Evolutionary conservation across 176 grass and related monocot species (phyloP), one percentile per base, ranked within the genome.

Genomic region (Juncus inflexus): DNA sequence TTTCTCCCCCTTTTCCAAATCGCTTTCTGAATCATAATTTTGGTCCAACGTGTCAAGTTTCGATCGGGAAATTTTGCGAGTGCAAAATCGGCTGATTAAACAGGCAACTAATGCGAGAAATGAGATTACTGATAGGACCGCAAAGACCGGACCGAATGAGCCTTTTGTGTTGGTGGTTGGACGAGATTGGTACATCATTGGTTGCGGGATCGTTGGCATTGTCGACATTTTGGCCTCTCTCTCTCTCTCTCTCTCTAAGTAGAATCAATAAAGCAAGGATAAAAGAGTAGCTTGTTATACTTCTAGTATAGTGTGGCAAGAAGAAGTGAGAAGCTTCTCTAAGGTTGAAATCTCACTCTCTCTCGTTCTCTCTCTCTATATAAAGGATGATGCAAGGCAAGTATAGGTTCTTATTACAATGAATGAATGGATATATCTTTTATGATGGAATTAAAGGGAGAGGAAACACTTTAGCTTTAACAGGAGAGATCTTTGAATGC

Each of bases 401-500:
- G 68, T 58, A 71, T 71, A 43, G 68, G 54, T 60, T 71, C 68
- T 47, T 43, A 19, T 45, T 72, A 58, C 39, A 39, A 42, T 16
- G 66, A 28, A 59, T 28, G 19, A 28, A 28, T 28, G 19, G 19
- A 28, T 28, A 28, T 61, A 54, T 55, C 58, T 61, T 74, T 67
- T 74, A 66, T 66, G 40, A 65, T 53, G 78, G 73, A 51, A 15
- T 64, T 42, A 47, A 74, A 59, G 42, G 70, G 74, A 60, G 54
- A 6, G 13, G 58, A 57, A 52, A 16, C 47, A 59, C 63, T 69
- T 77, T 68, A 67, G 63, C 52, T 75, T 77, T 65, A 41, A 43
- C 36, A 59, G 51, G 83, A 51, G 77, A 83, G 73, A 84, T 82
- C 74, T 95, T 95, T 95, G 83, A 87, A 87, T 74, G 90, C 86